phyloP scores from a whole-genome alignment of 2,329 filamentous ascomycete species.

The Cercospora sp. region DNA sequence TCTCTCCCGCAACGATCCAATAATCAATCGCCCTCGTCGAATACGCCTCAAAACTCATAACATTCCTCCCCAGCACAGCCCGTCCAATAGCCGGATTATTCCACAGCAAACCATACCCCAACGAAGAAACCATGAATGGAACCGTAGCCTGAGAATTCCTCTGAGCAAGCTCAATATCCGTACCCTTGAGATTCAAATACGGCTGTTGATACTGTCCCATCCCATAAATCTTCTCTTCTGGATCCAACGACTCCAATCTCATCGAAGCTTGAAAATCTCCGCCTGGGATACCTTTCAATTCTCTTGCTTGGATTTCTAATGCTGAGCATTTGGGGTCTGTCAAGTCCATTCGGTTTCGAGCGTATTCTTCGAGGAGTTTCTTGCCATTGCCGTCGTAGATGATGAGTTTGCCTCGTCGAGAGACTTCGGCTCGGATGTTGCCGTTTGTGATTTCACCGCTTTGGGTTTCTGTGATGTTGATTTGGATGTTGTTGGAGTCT shows the following conservation, averaged over 20 bases:
- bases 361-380: constrained; percentile 54
- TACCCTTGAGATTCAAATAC: constrained; percentile 62
- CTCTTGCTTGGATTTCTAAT: constrained; percentile 57
- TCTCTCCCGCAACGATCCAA: constrained; percentile 62
- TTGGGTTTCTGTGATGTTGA: constrained; percentile 29
- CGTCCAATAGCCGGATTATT: constrained; percentile 64
- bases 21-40: constrained; percentile 62
- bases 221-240: constrained; percentile 62
- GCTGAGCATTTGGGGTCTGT: constrained; percentile 61
- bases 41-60: constrained; percentile 61
- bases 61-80: constrained; percentile 61
- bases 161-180: constrained; percentile 64
- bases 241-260: constrained; percentile 56
- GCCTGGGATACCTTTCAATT: constrained; percentile 57
- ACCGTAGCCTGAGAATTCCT: constrained; percentile 67
- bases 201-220: constrained; percentile 71
- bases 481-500: constrained; percentile 1
- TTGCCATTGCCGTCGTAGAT: constrained; percentile 46
- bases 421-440: constrained; percentile 50
- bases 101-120: constrained; percentile 65
- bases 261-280: constrained; percentile 58
- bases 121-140: constrained; percentile 61
- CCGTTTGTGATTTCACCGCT: constrained; percentile 51
- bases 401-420: constrained; percentile 52
- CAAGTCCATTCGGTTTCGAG: constrained; percentile 52